A percentile compares a stretch with the other conserved stretches of the same genome.
Conservation (phyloP, 148 eudicot genomes). For the Persicaria tinctoria region DNA sequence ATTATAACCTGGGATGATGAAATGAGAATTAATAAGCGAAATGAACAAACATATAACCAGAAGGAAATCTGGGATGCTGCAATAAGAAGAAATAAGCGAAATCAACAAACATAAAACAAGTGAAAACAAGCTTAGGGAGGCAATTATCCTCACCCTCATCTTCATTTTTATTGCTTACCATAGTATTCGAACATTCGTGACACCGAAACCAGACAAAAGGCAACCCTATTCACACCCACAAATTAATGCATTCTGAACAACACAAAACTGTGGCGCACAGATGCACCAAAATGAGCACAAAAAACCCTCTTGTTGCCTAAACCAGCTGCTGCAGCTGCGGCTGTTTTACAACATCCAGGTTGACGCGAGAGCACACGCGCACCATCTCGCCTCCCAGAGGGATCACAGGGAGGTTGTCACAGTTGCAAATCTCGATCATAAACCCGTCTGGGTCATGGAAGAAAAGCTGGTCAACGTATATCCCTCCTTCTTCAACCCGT, state of each 20-base stretch:
- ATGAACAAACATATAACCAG: neutral
- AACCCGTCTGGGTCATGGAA: slow-evolving; percentile 91
- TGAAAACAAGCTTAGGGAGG: neutral
- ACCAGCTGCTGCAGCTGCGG: slow-evolving; percentile 17
- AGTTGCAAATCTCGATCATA: slow-evolving; percentile 89
- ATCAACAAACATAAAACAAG: neutral
- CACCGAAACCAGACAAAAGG: neutral
- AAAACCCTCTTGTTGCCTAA: neutral
- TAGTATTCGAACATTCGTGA: neutral
- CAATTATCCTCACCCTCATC: neutral
- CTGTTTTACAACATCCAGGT: slow-evolving; percentile 29
- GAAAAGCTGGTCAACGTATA: slow-evolving; percentile 69
- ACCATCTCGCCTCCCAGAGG: slow-evolving; percentile 53
- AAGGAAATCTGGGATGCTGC: neutral
- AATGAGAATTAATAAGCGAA: neutral
- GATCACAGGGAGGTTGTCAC: slow-evolving; percentile 66
- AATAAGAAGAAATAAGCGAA: neutral
- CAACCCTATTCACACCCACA: slow-evolving; percentile 9
- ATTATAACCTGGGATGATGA: too few relatives aligned
- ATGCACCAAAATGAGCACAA: neutral
- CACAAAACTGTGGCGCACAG: slow-evolving; percentile 5
- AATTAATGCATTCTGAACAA: neutral
- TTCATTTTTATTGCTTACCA: slow-evolving; percentile 7
- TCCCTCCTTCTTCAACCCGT: slow-evolving; percentile 74
- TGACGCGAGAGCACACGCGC: slow-evolving; percentile 55